A percentile compares a stretch with the other conserved stretches of the same genome.
phyloP scores from a whole-genome alignment of 192 early-diverging fungal genomes.

The Chytriomyces confervae region DNA sequence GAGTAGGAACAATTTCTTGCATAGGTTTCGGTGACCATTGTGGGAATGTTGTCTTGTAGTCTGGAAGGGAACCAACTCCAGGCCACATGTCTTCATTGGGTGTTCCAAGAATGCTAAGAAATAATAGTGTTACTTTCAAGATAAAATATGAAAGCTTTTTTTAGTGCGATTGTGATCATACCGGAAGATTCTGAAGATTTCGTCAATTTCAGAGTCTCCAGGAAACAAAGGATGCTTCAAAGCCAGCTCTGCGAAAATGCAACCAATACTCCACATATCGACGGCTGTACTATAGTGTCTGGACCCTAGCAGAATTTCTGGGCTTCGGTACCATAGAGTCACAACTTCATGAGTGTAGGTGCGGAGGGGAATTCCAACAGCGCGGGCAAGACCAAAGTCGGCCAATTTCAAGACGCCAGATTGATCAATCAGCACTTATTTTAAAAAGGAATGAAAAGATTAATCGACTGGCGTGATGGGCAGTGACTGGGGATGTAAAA shows the following conservation, averaged over 20 bases:
- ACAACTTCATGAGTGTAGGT: constrained; percentile 90
- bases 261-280: constrained; percentile 98
- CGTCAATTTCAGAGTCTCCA: constrained; percentile 88
- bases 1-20: constrained; percentile 48
- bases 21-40: constrained; percentile 67
- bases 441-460: not conserved
- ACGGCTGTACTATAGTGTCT: constrained; percentile 89
- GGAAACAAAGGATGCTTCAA: constrained; percentile 83
- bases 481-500: not conserved
- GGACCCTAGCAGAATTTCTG: constrained; percentile 93
- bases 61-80: constrained; percentile 70
- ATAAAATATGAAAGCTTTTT: constrained; percentile 1
- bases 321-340: constrained; percentile 52
- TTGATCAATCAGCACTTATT: constrained; percentile 83
- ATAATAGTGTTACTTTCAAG: not conserved
- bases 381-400: constrained; percentile 94
- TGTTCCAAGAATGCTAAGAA: constrained; percentile 72
- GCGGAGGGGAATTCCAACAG: constrained; percentile 88
- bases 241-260: constrained; percentile 97
- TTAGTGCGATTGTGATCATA: constrained; percentile 7
- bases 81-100: constrained; percentile 82
- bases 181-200: constrained; percentile 89
- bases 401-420: constrained; percentile 86
- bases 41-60: constrained; percentile 83
- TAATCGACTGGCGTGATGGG: not conserved